phyloP scores from a whole-genome alignment of 2,329 filamentous ascomycete genomes.

The Alternaria consortialis region DNA sequence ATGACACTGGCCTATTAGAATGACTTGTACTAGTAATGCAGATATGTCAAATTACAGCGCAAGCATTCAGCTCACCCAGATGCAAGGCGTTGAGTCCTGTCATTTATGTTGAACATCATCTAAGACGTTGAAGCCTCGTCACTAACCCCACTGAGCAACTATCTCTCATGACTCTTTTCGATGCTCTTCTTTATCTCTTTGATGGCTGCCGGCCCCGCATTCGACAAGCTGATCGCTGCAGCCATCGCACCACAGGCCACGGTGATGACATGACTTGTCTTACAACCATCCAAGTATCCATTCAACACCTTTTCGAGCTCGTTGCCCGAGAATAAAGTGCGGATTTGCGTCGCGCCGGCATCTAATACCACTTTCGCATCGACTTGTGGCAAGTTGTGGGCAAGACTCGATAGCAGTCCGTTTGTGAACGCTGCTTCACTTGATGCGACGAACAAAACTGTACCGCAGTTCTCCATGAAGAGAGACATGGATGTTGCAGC shows the following conservation, averaged over 20 bases:
- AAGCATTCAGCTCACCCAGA: not conserved
- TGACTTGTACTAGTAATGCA: not conserved
- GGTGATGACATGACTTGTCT: conserved; percentile 32
- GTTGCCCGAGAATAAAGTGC: conserved; percentile 41
- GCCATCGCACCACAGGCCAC: conserved; percentile 33
- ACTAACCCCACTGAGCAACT: not conserved
- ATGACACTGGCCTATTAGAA: not conserved
- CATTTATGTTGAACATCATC: not conserved
- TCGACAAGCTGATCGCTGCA: conserved; percentile 28
- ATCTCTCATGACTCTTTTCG: conserved; percentile 26
- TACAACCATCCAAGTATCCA: conserved; percentile 40
- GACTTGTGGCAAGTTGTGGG: conserved; percentile 46
- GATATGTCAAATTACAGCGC: not conserved
- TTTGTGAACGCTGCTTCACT: conserved; percentile 56
- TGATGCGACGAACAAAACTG: conserved; percentile 55
- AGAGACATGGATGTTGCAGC: conserved; percentile 53
- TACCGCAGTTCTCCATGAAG: conserved; percentile 56
- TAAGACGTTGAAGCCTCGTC: conserved; percentile 3
- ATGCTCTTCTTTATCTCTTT: conserved; percentile 24
- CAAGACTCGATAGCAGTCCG: conserved; percentile 47
- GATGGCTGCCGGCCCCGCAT: conserved; percentile 28
- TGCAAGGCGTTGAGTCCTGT: not conserved
- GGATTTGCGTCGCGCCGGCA: conserved; percentile 57
- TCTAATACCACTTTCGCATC: conserved; percentile 48
- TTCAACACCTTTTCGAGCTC: conserved; percentile 32